These are phyloP conservation scores for Vitis rupestris DNA, from an alignment of 164 flowering plant species.

Conservation along the genomic window DNA sequence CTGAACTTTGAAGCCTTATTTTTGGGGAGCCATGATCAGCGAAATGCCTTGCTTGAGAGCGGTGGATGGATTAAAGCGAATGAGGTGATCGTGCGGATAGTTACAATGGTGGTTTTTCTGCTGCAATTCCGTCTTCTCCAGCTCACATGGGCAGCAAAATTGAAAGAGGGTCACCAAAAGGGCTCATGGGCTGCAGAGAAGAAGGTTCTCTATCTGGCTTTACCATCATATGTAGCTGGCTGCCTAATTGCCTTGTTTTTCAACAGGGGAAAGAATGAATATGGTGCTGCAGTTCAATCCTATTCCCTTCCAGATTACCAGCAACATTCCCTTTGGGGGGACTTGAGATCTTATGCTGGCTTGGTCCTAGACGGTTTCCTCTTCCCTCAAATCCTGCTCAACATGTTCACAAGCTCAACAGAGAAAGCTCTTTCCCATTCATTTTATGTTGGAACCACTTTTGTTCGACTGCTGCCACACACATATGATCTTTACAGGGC, in stretches of 20 bases:
- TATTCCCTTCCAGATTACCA: not conserved
- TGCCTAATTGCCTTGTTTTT: not conserved
- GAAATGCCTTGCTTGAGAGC: not conserved
- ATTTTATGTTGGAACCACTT: not conserved
- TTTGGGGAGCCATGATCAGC: not conserved
- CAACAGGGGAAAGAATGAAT: not conserved
- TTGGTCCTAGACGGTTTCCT: not conserved
- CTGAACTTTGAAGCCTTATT: not conserved
- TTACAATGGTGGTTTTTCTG: not conserved
- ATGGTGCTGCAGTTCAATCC: not conserved
- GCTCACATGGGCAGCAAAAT: not conserved
- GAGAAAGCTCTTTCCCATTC: not conserved
- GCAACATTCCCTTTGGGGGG: not conserved
- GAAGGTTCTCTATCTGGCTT: not conserved
- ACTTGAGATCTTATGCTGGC: not conserved
- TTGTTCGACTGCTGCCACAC: not conserved
- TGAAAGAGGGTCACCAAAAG: not conserved
- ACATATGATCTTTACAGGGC: no score
- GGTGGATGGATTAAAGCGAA: not conserved
- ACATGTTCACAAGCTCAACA: not conserved
- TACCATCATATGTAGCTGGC: not conserved
- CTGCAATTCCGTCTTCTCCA: not conserved
- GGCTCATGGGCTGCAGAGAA: not conserved
- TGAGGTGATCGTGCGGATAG: not conserved
- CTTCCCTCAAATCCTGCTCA: constrained; percentile 1